A percentile compares a stretch with the other conserved stretches of the same genome.
Conservation (phyloP, 371 early-diverging fungal genomes). For the Circinella minor region DNA sequence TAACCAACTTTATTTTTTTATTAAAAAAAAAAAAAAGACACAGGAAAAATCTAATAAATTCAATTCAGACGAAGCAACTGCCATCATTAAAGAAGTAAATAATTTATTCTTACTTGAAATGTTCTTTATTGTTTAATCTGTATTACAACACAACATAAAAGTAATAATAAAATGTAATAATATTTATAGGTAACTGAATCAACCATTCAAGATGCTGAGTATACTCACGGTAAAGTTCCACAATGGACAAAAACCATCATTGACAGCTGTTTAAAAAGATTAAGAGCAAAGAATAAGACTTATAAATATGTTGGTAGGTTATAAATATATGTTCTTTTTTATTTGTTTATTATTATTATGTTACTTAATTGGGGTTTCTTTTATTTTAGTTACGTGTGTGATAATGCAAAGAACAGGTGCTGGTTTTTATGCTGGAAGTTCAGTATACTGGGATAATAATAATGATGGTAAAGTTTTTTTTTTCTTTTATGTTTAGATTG, state of each 20-base stretch:
- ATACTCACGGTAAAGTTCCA: conserved; percentile 71
- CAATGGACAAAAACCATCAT: conserved; percentile 74
- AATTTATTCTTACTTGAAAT: too few species aligned
- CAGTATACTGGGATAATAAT: conserved; percentile 75
- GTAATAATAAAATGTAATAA: not conserved
- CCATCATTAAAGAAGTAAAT: conserved; percentile 26
- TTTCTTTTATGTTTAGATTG: not conserved
- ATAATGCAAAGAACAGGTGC: conserved; percentile 81
- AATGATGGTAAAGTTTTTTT: conserved; percentile 22
- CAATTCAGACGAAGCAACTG: conserved; percentile 21
- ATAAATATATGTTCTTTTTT: not conserved
- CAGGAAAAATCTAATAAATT: conserved; percentile 11
- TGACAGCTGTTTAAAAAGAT: conserved; percentile 65
- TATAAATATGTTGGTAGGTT: conserved; percentile 76
- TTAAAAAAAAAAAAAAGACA: not conserved
- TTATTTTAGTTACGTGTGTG: conserved; percentile 63
- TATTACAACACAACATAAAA: not conserved
- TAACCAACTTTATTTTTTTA: not conserved
- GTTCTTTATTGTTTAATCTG: not conserved
- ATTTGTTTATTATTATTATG: not conserved
- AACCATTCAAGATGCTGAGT: conserved; percentile 66
- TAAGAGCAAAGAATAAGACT: conserved; percentile 66
- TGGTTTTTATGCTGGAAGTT: conserved; percentile 76
- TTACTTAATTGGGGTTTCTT: not conserved
- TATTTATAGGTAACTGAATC: conserved; percentile 60